phyloP scores from a whole-genome alignment of 345 rosid species.

The Crucihimalaya himalaica region DNA sequence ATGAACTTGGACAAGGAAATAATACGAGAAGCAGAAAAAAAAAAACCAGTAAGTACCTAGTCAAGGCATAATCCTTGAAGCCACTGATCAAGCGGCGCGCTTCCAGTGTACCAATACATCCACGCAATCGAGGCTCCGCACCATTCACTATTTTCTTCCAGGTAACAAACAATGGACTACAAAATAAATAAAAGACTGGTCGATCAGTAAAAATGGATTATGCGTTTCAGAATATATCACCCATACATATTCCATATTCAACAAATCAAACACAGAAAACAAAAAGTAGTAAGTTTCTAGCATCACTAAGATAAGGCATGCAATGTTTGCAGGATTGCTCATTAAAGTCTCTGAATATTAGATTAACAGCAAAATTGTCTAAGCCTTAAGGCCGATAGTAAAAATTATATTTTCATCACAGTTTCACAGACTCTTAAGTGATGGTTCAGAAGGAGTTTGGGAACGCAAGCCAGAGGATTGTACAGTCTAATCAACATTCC shows the following conservation, averaged over 20 bases:
- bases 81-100: slow-evolving; percentile 80
- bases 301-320: neutral
- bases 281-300: neutral
- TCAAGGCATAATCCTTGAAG: slow-evolving; percentile 91
- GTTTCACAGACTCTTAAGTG: neutral
- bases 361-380: neutral
- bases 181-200: neutral
- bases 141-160: slow-evolving; percentile 94
- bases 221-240: neutral
- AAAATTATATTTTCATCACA: neutral
- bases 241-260: neutral
- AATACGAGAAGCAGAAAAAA: neutral
- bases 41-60: slow-evolving; percentile 55
- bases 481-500: neutral
- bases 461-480: neutral
- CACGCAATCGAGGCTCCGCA: slow-evolving; percentile 94
- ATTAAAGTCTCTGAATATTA: neutral
- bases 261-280: neutral
- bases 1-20: neutral
- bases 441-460: neutral
- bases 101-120: slow-evolving; percentile 97
- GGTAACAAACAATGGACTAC: slow-evolving; percentile 95
- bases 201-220: neutral
- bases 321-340: neutral
- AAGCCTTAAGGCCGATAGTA: neutral